phyloP scores from a whole-genome alignment of 768 basidiomycete genomes.

The Lactarius pseudohatsudake region DNA sequence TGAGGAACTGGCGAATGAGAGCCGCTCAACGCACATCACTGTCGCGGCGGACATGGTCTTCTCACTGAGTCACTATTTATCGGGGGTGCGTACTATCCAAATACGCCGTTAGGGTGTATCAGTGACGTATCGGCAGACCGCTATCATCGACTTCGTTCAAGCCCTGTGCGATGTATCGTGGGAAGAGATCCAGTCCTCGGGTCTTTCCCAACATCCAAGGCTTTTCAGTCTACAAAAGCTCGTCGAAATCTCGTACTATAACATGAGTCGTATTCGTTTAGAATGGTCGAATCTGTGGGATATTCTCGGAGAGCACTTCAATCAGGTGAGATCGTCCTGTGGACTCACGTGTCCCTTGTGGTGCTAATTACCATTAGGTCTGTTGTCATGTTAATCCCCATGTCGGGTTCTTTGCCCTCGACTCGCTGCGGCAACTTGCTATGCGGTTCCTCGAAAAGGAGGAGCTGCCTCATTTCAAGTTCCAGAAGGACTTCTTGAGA shows the following conservation, averaged over 20 bases:
- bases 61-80: conserved; percentile 89
- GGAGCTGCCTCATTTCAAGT: conserved; percentile 96
- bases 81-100: conserved; percentile 66
- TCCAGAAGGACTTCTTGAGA: conserved; percentile 98
- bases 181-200: conserved; percentile 99
- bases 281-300: conserved; percentile 99
- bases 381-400: conserved; percentile 98
- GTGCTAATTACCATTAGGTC: no score
- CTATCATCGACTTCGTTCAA: conserved; percentile 96
- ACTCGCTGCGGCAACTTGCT: conserved; percentile 92
- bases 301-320: conserved; percentile 97
- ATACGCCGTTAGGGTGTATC: not conserved
- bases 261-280: conserved; percentile 96
- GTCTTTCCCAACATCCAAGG: conserved; percentile 88
- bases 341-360: not conserved
- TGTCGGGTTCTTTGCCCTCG: conserved; percentile 94
- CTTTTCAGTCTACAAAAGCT: conserved; percentile 97
- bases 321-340: conserved; percentile 61
- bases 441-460: conserved; percentile 99
- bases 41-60: conserved; percentile 99
- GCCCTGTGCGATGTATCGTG: conserved; percentile 96
- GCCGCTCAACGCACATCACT: conserved; percentile 95
- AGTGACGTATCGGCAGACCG: conserved; percentile 54
- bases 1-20: conserved; percentile 95
- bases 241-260: conserved; percentile 99